A percentile compares a stretch with the other conserved stretches of the same genome.
These are phyloP conservation scores for Rubus idaeus DNA, from an alignment of 306 rosid genomes.

Conservation along the genomic window DNA sequence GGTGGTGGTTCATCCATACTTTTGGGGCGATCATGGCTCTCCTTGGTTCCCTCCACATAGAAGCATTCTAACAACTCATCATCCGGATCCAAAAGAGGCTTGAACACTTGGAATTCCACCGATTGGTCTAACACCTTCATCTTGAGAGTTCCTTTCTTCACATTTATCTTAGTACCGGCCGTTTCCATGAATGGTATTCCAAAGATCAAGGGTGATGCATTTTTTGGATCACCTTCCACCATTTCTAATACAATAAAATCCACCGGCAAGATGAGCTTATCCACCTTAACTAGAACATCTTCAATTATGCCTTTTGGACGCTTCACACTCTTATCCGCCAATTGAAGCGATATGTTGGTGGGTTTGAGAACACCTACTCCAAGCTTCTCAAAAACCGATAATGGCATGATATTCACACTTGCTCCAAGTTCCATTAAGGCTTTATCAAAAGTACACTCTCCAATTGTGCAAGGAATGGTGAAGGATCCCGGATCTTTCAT, in stretches of 20 bases:
- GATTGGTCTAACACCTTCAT: neutral
- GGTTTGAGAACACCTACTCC: neutral
- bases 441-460: neutral
- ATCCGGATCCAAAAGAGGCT: too few relatives aligned
- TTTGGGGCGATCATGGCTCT: too few relatives aligned
- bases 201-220: neutral
- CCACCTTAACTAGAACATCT: neutral
- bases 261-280: fast-evolving
- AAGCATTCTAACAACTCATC: too few relatives aligned
- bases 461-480: too few relatives aligned
- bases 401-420: neutral
- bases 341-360: too few relatives aligned
- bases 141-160: neutral
- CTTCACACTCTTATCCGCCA: too few relatives aligned
- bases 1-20: too few relatives aligned
- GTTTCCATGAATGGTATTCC: neutral
- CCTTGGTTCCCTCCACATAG: too few relatives aligned
- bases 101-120: too few relatives aligned
- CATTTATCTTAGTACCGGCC: neutral
- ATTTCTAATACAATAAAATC: neutral
- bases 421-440: too few relatives aligned
- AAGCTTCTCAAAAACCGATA: too few relatives aligned
- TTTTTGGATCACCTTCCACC: too few relatives aligned
- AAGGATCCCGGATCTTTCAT: neutral
- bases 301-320: neutral